Conservation (phyloP, 225 moss, liverwort and hornwort genomes). For the Physcomitrium patens region DNA sequence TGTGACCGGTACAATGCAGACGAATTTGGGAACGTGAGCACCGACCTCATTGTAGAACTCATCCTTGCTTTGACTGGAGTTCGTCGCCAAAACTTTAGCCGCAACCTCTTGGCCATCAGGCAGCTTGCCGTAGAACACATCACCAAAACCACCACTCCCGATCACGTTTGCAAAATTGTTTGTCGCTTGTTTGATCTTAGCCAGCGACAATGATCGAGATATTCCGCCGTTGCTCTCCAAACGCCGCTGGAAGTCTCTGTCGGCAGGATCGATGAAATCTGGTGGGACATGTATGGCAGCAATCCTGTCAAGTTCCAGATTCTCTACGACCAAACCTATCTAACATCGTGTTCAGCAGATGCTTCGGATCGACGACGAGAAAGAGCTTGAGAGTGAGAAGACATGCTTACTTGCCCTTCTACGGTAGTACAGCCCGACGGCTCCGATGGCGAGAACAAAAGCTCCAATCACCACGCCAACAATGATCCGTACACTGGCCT, state of each 20-base stretch:
- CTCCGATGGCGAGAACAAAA: not conserved
- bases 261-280: slow-evolving; percentile 14
- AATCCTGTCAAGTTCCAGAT: not conserved
- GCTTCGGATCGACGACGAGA: not conserved
- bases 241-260: not conserved
- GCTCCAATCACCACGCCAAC: slow-evolving; percentile 14
- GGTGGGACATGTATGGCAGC: not conserved
- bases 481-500: not conserved
- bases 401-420: slow-evolving; percentile 12
- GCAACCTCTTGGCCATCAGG: slow-evolving; percentile 43
- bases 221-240: not conserved
- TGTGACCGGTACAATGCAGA: not conserved
- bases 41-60: slow-evolving; percentile 48
- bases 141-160: slow-evolving; percentile 48
- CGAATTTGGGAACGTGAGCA: not conserved
- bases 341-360: no score
- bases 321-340: not conserved
- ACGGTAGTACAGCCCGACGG: not conserved
- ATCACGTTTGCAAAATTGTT: slow-evolving; percentile 26
- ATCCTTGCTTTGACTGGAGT: slow-evolving; percentile 26
- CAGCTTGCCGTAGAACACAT: slow-evolving; percentile 41
- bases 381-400: not conserved
- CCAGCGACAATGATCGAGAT: not conserved
- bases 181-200: slow-evolving; percentile 36
- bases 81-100: slow-evolving; percentile 32